These are phyloP conservation scores for Teunomyces panamensis DNA, from an alignment of 805 yeast genomes.

Conservation along the genomic window DNA sequence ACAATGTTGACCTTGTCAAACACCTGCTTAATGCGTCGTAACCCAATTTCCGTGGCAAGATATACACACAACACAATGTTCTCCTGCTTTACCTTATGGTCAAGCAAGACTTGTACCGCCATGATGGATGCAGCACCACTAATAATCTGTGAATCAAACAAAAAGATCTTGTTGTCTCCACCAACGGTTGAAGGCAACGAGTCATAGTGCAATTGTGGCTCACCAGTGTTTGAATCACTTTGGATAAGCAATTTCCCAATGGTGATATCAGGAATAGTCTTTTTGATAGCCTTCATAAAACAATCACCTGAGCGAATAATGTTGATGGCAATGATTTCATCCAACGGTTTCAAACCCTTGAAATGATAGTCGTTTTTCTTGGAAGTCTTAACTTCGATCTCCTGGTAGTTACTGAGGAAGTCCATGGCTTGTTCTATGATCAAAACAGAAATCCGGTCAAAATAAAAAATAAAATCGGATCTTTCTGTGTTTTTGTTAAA, in stretches of 20 bases:
- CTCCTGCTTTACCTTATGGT: conserved; percentile 64
- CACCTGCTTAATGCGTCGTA: conserved; percentile 68
- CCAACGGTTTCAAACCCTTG: conserved; percentile 43
- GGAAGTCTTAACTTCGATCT: conserved; percentile 27
- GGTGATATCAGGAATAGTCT: conserved; percentile 71
- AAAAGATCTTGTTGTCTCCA: conserved; percentile 41
- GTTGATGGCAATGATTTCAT: conserved; percentile 66
- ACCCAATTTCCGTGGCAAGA: conserved; percentile 75
- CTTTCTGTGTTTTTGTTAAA: conserved; percentile 53
- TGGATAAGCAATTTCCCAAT: conserved; percentile 86
- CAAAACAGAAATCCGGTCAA: conserved; percentile 75
- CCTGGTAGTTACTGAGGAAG: conserved; percentile 38
- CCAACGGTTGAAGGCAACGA: conserved; percentile 53
- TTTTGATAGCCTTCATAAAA: conserved; percentile 74
- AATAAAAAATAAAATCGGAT: conserved; percentile 82
- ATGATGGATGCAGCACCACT: conserved; percentile 93
- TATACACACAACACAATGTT: conserved; percentile 70
- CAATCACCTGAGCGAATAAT: conserved; percentile 92
- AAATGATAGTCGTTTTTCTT: conserved; percentile 14
- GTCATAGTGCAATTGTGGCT: conserved; percentile 87
- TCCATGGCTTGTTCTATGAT: conserved; percentile 70
- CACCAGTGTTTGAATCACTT: conserved; percentile 86
- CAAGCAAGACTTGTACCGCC: conserved; percentile 86
- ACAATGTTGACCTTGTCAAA: conserved; percentile 69
- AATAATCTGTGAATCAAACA: conserved; percentile 84